phyloP scores from a whole-genome alignment of 768 basidiomycete genomes.

The Suillus variegatus region DNA sequence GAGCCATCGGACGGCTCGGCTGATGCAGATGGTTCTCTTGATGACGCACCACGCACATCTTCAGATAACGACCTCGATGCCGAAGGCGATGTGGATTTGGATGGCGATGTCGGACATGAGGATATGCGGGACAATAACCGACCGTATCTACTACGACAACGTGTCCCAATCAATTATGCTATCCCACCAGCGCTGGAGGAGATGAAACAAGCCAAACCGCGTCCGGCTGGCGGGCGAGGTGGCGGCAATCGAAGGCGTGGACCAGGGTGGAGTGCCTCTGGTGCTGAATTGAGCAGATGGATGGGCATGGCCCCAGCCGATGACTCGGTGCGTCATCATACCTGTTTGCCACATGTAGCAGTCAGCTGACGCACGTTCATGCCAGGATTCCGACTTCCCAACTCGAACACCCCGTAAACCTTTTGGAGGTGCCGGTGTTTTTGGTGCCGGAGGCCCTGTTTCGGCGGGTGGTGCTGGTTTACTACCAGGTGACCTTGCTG shows the following conservation, averaged over 20 bases:
- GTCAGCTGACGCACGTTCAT: slow-evolving; percentile 8
- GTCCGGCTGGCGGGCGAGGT: slow-evolving; percentile 39
- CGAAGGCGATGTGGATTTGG: slow-evolving; percentile 41
- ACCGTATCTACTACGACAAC: slow-evolving; percentile 63
- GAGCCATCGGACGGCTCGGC: slow-evolving; percentile 50
- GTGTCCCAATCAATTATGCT: slow-evolving; percentile 73
- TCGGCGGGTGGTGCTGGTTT: slow-evolving; percentile 57
- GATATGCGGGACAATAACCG: slow-evolving; percentile 38
- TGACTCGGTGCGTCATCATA: slow-evolving; percentile 59
- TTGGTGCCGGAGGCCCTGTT: slow-evolving; percentile 44
- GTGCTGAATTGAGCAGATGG: slow-evolving; percentile 76
- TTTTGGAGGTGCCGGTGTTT: slow-evolving; percentile 51
- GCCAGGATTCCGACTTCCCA: slow-evolving; percentile 70
- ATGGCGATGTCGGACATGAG: slow-evolving; percentile 40
- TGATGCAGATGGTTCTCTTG: slow-evolving; percentile 61
- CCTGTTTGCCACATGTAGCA: slow-evolving; percentile 3
- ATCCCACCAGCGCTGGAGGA: slow-evolving; percentile 84
- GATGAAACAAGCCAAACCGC: slow-evolving; percentile 41
- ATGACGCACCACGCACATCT: slow-evolving; percentile 48
- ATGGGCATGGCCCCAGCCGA: slow-evolving; percentile 71
- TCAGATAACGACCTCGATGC: slow-evolving; percentile 38
- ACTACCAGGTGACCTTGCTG: slow-evolving; percentile 59
- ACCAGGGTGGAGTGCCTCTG: slow-evolving; percentile 77
- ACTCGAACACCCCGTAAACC: slow-evolving; percentile 71
- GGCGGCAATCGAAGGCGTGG: slow-evolving; percentile 43